Base-by-base conservation (phyloP, 106 monocot genomes). In the Agapanthus africanus region DNA sequence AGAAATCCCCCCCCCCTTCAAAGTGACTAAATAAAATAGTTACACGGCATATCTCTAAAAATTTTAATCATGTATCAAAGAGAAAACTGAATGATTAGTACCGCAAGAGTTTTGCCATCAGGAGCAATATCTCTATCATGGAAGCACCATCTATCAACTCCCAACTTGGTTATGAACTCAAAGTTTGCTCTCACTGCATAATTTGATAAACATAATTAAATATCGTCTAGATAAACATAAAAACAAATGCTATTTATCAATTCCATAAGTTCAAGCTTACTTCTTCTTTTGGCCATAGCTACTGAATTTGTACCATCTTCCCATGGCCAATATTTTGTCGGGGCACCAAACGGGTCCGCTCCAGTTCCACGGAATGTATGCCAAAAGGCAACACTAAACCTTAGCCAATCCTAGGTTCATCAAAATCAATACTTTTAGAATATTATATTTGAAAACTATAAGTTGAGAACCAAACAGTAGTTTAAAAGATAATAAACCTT, bases 121-220 rank as follows among this genome's bases (percentile, higher is more conserved):
- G 95, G 95, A 30, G 95, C 95, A 82, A 97, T 91, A 66, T 97
- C 95, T 75, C 95, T 88, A 50, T 97, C 95, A 79, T 97, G 95
- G 65, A 97, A 97, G 64, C 91, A 97, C 95, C 95, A 97, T 63
- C 75, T 79, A 36, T 97, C 82, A 73, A 97, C 86, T 64, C 95
- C 95, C 44, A 97, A 74, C 80, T 97, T 97, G 56, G 86, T 76
- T 59, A 97, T 78, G 65, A 97, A 91, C 72, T 97, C 95, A 70
- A 97, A 97, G 63, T 97, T 88, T 47, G 91, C 95, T 67, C 67
- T 82, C 91, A 97, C 95, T 97, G 74, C 38, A 78, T 27, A 37
- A 25, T 33, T 37, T 16, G 35, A 61, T 2, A 34, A 19, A 64
- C 10, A 40, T 13, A 8, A 21, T 37, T 5, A 22, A 39, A 30